Base-by-base conservation (phyloP, 257 asterid genomes). In the Solanum clarkiae region DNA sequence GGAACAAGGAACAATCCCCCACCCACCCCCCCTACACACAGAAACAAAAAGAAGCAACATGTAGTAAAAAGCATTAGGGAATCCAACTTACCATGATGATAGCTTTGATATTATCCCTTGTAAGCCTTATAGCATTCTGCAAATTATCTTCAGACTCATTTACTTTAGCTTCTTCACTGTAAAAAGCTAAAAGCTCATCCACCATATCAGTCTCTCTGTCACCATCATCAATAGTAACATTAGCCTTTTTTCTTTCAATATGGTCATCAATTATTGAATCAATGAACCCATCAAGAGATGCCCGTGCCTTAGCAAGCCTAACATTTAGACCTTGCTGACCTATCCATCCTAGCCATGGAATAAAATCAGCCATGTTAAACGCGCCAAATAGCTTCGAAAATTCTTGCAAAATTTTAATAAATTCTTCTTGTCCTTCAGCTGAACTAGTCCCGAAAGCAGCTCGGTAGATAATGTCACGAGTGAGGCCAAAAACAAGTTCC, bases 381-480 rank as follows among this genome's bases (percentile, higher is more conserved):
- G 98, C 99, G 0, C 96, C 99, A 44, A 95, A 94, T 13, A 95
- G 83, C 85, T 91, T 92, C 1, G 99, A 95, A 56, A 95, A 90
- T 84, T 95, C 99, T 32, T 92, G 98, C 85, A 95, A 15, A 22
- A 95, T 94, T 85, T 87, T 81, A 57, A 95, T 93, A 60, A 95
- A 95, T 0, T 95, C 91, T 54, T 93, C 97, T 80, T 93, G 94
- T 18, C 97, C 98, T 6, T 92, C 92, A 2, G 40, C 86, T 3
- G 95, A 94, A 82, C 91, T 88, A 62, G 99, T 86, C 81, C 98
- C 99, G 66, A 95, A 95, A 9, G 99, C 99, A 0, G 98, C 98
- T 85, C 98, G 89, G 84, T 92, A 94, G 5, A 92, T 93, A 6
- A 96, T 90, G 47, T 93, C 91, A 85, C 92, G 80, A 4, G 97